These are phyloP conservation scores for Penicillium sp. DNA, from an alignment of 2,329 filamentous ascomycete species.

Conservation along the genomic window DNA sequence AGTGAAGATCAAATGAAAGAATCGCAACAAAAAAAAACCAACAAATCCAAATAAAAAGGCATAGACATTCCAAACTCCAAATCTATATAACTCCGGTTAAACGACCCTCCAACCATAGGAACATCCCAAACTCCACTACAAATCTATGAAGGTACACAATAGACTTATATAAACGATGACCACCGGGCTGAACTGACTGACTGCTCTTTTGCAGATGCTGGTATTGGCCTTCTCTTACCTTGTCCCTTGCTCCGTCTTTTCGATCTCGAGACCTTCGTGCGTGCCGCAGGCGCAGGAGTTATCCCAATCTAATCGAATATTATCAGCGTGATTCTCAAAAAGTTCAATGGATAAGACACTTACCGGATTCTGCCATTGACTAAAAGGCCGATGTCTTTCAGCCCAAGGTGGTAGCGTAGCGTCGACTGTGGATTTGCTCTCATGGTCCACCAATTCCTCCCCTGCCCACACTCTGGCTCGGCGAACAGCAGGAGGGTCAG, in stretches of 20 bases:
- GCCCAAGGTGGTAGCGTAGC: not conserved
- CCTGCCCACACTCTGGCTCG: conserved; percentile 6
- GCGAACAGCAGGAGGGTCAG: conserved; percentile 5
- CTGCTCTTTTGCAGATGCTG: not conserved
- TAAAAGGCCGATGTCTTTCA: conserved; percentile 5
- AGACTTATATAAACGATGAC: not conserved
- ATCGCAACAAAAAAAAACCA: too few species aligned
- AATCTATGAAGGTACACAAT: not conserved
- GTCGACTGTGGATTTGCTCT: not conserved
- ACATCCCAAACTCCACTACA: not conserved
- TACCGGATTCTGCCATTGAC: conserved; percentile 2
- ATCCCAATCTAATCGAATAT: not conserved
- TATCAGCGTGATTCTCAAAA: not conserved
- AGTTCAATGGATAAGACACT: not conserved
- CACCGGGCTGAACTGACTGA: not conserved
- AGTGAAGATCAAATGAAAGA: not conserved
- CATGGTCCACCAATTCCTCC: conserved; percentile 1
- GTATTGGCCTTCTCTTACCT: not conserved
- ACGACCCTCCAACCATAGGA: not conserved
- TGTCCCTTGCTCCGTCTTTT: not conserved
- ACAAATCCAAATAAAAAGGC: not conserved
- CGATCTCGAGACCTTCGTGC: not conserved
- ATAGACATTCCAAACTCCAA: not conserved
- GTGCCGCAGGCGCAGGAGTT: not conserved
- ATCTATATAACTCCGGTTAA: not conserved